Evolutionary conservation across 441 rosid genomes (phyloP), one percentile per base, ranked within the genome.

Genomic region (Populus hybrid): DNA sequence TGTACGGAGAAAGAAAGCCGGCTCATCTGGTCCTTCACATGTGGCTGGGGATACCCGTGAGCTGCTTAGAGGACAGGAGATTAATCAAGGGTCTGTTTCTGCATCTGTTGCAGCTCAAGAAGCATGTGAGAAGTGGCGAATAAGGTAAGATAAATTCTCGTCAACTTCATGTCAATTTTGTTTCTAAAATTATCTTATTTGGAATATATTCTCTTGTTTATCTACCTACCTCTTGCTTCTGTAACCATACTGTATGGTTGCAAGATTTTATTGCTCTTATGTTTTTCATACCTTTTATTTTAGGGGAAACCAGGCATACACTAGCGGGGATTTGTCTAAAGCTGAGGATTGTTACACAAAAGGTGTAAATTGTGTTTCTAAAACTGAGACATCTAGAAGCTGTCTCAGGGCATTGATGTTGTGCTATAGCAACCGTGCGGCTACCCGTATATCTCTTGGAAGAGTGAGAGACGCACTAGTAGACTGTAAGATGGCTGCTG

Each of bases 401-500:
- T 90, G 93, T 80, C 93, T 90, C 69, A 90, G 92, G 89, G 98
- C 94, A 46, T 81, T 92, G 86, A 90, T 93, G 99, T 80, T 97
- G 84, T 97, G 99, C 81, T 88, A 90, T 77, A 95, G 99, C 89
- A 95, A 97, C 86, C 98, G 95, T 75, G 98, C 99, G 57, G 98
- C 98, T 67, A 90, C 96, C 20, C 89, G 84, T 8, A 90, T 93
- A 91, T 90, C 96, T 81, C 88, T 91, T 82, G 98, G 98, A 80
- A 93, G 92, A 87, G 85, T 95, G 91, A 90, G 91, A 82, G 97
- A 93, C 86, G 99, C 99, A 69, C 81, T 94, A 53, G 77, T 73
- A 81, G 99, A 97, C 84, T 97, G 99, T 84, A 81, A 81, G 84
- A 86, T 84, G 90, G 97, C 99, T 82, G 87, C 92, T 76, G 84